Conservation (phyloP, 2,329 filamentous ascomycete genomes). For the Fusarium camptoceras region DNA sequence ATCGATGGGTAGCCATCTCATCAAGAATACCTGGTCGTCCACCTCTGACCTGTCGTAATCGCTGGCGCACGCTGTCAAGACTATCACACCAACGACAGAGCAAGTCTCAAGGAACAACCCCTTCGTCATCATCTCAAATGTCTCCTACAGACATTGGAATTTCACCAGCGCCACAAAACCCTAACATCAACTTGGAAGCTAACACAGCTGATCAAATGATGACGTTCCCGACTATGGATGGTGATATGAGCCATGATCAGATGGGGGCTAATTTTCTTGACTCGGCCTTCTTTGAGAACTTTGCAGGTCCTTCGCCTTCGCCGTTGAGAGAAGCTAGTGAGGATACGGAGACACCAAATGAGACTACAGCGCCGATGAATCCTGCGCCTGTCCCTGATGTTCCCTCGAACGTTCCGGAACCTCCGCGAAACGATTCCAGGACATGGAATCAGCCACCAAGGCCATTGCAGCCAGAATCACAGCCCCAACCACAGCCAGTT, state of each 20-base stretch:
- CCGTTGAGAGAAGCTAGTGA: conserved; percentile 18
- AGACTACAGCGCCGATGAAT: not conserved
- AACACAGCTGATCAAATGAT: conserved; percentile 12
- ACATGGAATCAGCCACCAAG: conserved; percentile 16
- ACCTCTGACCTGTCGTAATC: conserved; percentile 47
- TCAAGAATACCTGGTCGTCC: conserved; percentile 43
- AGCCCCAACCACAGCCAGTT: not conserved
- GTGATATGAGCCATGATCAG: conserved; percentile 24
- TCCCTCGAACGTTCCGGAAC: not conserved
- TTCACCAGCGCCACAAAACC: conserved; percentile 31
- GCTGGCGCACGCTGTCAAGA: conserved; percentile 43
- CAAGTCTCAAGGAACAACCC: conserved; percentile 36
- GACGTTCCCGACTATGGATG: conserved; percentile 17
- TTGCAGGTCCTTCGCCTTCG: conserved; percentile 31
- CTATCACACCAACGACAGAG: conserved; percentile 25
- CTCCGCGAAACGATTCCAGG: not conserved
- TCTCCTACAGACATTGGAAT: conserved; percentile 32
- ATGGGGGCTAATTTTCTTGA: conserved; percentile 29
- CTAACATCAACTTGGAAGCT: conserved; percentile 1
- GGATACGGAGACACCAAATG: conserved; percentile 20
- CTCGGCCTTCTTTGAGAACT: conserved; percentile 40
- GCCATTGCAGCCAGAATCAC: not conserved
- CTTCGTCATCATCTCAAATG: conserved; percentile 38
- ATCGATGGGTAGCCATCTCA: conserved; percentile 48
- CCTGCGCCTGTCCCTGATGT: not conserved